Conservation (phyloP, 257 asterid genomes). For the Craterostigma plantagineum region DNA sequence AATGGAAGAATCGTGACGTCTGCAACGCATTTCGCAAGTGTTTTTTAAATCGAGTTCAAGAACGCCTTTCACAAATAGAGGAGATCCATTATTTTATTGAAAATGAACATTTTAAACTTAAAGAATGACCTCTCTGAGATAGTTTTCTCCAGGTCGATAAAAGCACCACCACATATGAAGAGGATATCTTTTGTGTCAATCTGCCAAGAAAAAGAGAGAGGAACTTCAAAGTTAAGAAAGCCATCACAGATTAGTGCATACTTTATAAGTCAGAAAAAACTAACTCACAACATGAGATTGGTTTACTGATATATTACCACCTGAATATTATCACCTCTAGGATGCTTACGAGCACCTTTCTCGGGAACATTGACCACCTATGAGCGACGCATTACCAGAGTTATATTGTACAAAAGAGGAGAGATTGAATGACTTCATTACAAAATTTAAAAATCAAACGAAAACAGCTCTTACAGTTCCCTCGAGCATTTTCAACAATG, state of each 20-base stretch:
- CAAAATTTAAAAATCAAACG: slow-evolving; percentile 2
- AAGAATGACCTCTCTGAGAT: slow-evolving; percentile 74
- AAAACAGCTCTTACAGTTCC: slow-evolving; percentile 64
- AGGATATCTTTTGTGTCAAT: slow-evolving; percentile 97
- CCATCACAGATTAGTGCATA: too few species aligned
- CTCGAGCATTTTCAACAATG: slow-evolving; percentile 96
- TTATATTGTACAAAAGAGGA: neutral
- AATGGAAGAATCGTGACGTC: slow-evolving; percentile 98
- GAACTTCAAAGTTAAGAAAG: neutral
- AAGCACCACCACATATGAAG: slow-evolving; percentile 97
- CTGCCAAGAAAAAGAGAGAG: too few species aligned
- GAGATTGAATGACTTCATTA: too few species aligned
- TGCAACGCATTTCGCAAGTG: slow-evolving; percentile 29
- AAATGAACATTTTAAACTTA: neutral
- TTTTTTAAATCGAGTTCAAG: too few species aligned
- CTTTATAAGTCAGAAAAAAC: too few species aligned
- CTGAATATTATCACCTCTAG: slow-evolving; percentile 99
- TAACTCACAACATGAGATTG: too few species aligned
- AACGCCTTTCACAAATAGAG: too few species aligned
- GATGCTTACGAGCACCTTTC: slow-evolving; percentile 98
- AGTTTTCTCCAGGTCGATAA: slow-evolving; percentile 91
- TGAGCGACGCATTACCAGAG: slow-evolving; percentile 6
- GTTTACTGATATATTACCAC: slow-evolving; percentile 17
- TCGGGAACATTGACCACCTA: slow-evolving; percentile 98
- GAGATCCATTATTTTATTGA: neutral